Percentiles rank a stretch among this genome's conserved stretches.
Conservation (phyloP, 2,329 filamentous ascomycete species). For the Talaromyces sp. region DNA sequence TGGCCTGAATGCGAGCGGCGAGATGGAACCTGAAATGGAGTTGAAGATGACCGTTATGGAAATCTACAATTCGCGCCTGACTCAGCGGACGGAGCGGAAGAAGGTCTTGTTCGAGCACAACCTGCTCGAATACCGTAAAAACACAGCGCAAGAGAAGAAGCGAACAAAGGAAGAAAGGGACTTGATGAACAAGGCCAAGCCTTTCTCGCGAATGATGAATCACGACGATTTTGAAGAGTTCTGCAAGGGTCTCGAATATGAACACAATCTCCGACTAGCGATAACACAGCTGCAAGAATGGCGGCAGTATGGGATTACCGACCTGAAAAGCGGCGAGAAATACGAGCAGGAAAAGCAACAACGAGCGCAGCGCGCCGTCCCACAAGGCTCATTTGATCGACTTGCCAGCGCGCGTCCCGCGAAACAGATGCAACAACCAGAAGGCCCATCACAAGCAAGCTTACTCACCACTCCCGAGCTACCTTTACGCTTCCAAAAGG, state of each 20-base stretch:
- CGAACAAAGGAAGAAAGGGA: slow-evolving; percentile 93
- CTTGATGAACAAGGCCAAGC: slow-evolving; percentile 86
- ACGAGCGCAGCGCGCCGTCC: slow-evolving; percentile 60
- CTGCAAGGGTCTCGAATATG: slow-evolving; percentile 78
- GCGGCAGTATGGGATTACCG: slow-evolving; percentile 77
- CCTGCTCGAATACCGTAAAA: slow-evolving; percentile 88
- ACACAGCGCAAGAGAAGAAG: slow-evolving; percentile 85
- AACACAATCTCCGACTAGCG: slow-evolving; percentile 84
- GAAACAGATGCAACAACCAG: slow-evolving; percentile 63
- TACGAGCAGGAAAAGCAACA: slow-evolving; percentile 84
- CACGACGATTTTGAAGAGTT: slow-evolving; percentile 83
- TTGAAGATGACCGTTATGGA: slow-evolving; percentile 97
- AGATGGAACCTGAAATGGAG: slow-evolving; percentile 92
- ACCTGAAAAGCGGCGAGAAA: slow-evolving; percentile 80
- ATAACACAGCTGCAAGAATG: slow-evolving; percentile 91
- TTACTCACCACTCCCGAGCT: slow-evolving; percentile 75
- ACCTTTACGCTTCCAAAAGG: slow-evolving; percentile 54
- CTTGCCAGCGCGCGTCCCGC: slow-evolving; percentile 64
- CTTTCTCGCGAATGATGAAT: slow-evolving; percentile 96
- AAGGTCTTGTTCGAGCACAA: slow-evolving; percentile 96
- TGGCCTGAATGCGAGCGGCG: slow-evolving; percentile 81
- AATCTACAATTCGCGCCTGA: slow-evolving; percentile 91
- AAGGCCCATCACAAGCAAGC: slow-evolving; percentile 69
- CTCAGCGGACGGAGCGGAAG: slow-evolving; percentile 86
- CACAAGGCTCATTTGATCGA: slow-evolving; percentile 80